These are phyloP conservation scores for Chlamydomonas sphaeroides DNA, from an alignment of 139 green algal genomes.

Conservation along the genomic window DNA sequence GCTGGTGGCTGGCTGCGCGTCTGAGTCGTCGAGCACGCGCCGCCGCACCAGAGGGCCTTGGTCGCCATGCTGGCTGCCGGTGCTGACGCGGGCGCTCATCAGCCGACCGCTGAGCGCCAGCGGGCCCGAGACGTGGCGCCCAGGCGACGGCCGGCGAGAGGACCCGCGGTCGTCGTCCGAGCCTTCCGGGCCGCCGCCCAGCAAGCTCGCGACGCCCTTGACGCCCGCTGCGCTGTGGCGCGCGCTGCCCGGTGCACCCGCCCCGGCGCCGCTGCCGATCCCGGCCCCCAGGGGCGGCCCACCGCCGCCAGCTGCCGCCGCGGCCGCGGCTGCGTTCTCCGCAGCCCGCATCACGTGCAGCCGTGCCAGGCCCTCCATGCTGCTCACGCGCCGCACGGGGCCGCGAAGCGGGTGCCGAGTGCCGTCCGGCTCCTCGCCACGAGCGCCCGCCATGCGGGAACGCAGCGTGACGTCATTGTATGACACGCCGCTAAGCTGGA, in stretches of 20 bases:
- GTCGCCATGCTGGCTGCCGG: no score
- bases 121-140: no score
- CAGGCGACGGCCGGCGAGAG: neutral
- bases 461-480: conserved; percentile 6
- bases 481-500: conserved; percentile 18
- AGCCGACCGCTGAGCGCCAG: no score
- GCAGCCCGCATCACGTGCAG: neutral
- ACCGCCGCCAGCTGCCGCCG: neutral
- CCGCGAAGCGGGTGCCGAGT: neutral
- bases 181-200: neutral
- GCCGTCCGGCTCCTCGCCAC: neutral
- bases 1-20: neutral
- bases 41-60: no score
- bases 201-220: no score
- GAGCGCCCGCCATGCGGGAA: neutral
- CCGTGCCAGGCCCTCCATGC: conserved; percentile 7
- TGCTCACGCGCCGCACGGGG: conserved; percentile 1
- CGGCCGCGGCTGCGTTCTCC: neutral
- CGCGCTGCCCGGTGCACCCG: neutral
- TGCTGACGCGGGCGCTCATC: no score
- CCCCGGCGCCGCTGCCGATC: neutral
- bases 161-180: conserved; percentile 15
- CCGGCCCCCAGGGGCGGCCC: neutral
- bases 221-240: no score
- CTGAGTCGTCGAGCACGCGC: neutral